Evolutionary conservation across 495 filamentous ascomycete genomes (phyloP), one percentile per base, ranked within the genome.

Genomic region (Annulohypoxylon maeteangense): DNA sequence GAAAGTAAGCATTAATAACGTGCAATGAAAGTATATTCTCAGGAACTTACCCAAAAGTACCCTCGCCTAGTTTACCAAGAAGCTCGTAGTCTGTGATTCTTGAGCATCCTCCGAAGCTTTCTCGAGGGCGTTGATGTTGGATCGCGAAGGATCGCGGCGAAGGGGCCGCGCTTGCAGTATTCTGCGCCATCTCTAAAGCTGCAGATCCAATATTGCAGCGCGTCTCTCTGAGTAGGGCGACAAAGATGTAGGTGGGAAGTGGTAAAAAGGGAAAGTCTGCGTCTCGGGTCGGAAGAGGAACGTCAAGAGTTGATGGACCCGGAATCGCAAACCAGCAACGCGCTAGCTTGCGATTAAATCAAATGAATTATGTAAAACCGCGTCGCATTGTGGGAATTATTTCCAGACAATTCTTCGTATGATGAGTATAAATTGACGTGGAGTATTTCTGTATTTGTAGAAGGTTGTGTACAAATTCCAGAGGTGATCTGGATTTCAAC

Each of bases 31-130:
- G 5, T 7, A 32, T 29, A 16, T 31, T 7, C 16, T 23, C 16
- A 45, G 36, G 44, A 10, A 22, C 87, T 63, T 77, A 94, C 91
- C 95, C 95, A 81, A 99, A 99, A 18, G 95, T 99, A 56, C 95
- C 95, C 79, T 99, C 96, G 68, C 95, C 95, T 54, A 99, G 87
- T 82, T 99, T 99, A 53, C 89, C 90, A 65, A 94, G 79, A 20
- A 97, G 86, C 68, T 97, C 92, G 77, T 97, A 99, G 61, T 95
- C 91, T 48, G 82, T 84, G 71, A 99, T 98, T 60, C 86, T 90
- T 20, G 93, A 95, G 82, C 94, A 97, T 29, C 95, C 95, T 53
- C 82, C 81, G 76, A 96, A 99, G 66, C 87, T 85, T 6, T 85
- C 67, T 66, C 71, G 76, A 7, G 79, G 80, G 16, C 83, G 78